Percentiles rank a stretch among this genome's conserved stretches.
phyloP scores from a whole-genome alignment of 768 basidiomycete species.

The Rhodotorula toruloides region DNA sequence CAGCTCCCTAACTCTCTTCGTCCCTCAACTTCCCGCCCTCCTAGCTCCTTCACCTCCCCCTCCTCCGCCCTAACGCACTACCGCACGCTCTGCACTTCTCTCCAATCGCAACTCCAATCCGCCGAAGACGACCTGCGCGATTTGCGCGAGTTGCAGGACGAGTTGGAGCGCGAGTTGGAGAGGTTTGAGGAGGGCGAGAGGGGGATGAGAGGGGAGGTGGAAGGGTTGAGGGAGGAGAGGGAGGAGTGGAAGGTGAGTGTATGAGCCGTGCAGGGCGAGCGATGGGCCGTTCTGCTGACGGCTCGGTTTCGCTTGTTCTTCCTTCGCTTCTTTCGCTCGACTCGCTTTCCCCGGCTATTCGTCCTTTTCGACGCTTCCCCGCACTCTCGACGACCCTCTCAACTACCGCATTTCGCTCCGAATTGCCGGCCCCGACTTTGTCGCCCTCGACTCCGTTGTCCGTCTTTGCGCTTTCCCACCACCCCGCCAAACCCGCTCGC shows the following conservation, averaged over 20 bases:
- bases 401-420: too few relatives aligned
- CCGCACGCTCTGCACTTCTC: constrained; percentile 42
- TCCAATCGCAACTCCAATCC: constrained; percentile 75
- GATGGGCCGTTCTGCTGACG: not conserved
- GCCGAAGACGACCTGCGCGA: constrained; percentile 80
- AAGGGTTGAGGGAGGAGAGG: constrained; percentile 67
- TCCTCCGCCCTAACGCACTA: constrained; percentile 40
- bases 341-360: not conserved
- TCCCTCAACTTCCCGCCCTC: not conserved
- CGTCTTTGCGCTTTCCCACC: too few relatives aligned
- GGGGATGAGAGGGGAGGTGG: constrained; percentile 45
- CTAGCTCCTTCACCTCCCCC: constrained; percentile 25
- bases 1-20: not conserved
- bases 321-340: not conserved
- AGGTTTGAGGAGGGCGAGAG: constrained; percentile 77
- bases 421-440: too few relatives aligned
- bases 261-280: too few relatives aligned
- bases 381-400: too few relatives aligned
- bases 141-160: constrained; percentile 81
- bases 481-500: too few relatives aligned
- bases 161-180: constrained; percentile 84
- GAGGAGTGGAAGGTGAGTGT: constrained; percentile 86
- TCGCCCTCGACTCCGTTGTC: too few relatives aligned
- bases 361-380: too few relatives aligned
- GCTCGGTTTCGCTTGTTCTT: too few relatives aligned